Evolutionary conservation across 2,329 filamentous ascomycete species (phyloP), one percentile per base, ranked within the genome.

Genomic region (Fusarium tjaetaba): DNA sequence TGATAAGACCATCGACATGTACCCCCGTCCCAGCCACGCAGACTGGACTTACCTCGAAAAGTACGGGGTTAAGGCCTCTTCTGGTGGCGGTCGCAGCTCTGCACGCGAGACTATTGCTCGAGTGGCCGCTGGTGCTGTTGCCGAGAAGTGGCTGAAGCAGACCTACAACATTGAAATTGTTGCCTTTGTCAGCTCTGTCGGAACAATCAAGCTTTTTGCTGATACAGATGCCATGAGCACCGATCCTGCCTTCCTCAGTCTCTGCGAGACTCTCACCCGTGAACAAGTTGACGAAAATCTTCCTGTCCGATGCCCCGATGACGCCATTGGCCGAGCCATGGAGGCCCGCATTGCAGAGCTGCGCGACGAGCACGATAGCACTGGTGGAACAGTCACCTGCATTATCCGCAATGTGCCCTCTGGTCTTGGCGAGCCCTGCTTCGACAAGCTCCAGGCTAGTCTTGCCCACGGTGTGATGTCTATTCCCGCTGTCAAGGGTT

Each of bases 11-110:
- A 98, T 98, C 90, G 94, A 98, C 83, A 85, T 91, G 71, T 98
- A 93, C 88, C 96, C 96, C 9, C 90, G 96, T 58, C 96, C 96
- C 41, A 94, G 91, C 81, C 96, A 98, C 84, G 96, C 96, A 68
- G 96, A 98, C 84, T 98, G 93, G 90, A 98, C 96, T 69, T 98
- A 98, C 85, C 88, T 97, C 70, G 94, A 97, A 83, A 98, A 98
- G 86, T 99, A 99, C 82, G 96, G 96, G 65, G 91, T 97, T 77
- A 97, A 97, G 86, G 95, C 96, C 42, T 94, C 91, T 81, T 95
- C 92, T 70, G 96, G 96, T 66, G 96, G 96, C 77, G 96, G 96
- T 61, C 89, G 96, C 71, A 95, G 93, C 81, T 95, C 92, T 81
- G 96, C 96, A n/a, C 88, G 96, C 74, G 96, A 98, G 88, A 98